Evolutionary conservation across 768 basidiomycete genomes (phyloP).

Genomic region (Lentinus tigrinus): DNA sequence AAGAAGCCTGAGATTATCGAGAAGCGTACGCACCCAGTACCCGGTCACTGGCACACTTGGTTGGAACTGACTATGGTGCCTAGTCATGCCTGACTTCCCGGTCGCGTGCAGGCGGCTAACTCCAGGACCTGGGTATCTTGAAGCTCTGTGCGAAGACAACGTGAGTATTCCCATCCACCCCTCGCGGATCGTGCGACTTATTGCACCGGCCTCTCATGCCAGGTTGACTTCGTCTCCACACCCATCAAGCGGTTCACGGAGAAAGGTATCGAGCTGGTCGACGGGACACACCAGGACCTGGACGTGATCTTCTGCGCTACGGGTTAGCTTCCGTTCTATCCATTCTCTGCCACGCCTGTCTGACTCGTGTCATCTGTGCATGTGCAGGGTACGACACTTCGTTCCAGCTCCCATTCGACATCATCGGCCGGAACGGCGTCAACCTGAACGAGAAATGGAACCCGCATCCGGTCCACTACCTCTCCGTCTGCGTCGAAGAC

Average conservation of each 20-base stretch:
- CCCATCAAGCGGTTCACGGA: slow-evolving; percentile 51
- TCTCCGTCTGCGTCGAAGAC: slow-evolving; percentile 56
- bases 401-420: slow-evolving; percentile 46
- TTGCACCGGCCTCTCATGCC: neutral
- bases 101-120: slow-evolving; percentile 62
- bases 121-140: slow-evolving; percentile 66
- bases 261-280: slow-evolving; percentile 53
- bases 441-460: slow-evolving; percentile 51
- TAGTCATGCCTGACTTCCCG: slow-evolving; percentile 45
- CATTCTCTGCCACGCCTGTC: neutral
- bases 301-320: slow-evolving; percentile 67
- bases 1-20: slow-evolving; percentile 64
- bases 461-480: slow-evolving; percentile 57
- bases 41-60: neutral
- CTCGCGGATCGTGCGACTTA: neutral
- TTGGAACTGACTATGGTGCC: neutral
- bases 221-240: slow-evolving; percentile 56
- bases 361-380: neutral
- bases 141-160: slow-evolving; percentile 62
- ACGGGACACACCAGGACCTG: slow-evolving; percentile 53
- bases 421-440: slow-evolving; percentile 53
- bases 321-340: slow-evolving; percentile 31
- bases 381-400: slow-evolving; percentile 51
- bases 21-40: slow-evolving; percentile 36
- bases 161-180: slow-evolving; percentile 29